These are phyloP conservation scores for Musa balbisiana DNA, from an alignment of 202 grass and related monocot genomes.

Conservation along the genomic window DNA sequence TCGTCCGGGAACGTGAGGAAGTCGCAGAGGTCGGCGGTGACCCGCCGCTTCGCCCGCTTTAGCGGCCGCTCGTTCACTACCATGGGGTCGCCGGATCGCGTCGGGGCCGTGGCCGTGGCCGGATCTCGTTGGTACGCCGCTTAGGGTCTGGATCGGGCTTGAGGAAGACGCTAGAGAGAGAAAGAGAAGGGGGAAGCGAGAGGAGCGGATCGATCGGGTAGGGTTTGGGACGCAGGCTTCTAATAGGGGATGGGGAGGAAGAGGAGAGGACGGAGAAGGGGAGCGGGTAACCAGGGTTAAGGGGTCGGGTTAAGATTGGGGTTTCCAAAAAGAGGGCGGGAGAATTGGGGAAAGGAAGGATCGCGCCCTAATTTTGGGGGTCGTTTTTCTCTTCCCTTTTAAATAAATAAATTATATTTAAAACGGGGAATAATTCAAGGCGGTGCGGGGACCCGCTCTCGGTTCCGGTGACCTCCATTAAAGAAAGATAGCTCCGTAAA, in stretches of 20 bases:
- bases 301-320: constrained; percentile 32
- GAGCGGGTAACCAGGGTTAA: constrained; percentile 44
- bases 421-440: background rate
- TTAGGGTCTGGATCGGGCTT: background rate
- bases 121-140: constrained; percentile 21
- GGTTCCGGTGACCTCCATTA: too few species aligned
- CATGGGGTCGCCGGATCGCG: constrained; percentile 34
- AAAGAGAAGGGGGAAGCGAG: constrained; percentile 6
- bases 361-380: constrained; percentile 17
- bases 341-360: constrained; percentile 41
- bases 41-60: constrained; percentile 65
- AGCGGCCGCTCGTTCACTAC: constrained; percentile 87
- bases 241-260: constrained; percentile 21
- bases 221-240: constrained; percentile 45
- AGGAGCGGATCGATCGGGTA: constrained; percentile 38
- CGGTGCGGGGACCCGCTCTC: background rate
- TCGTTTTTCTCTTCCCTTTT: background rate
- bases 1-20: constrained; percentile 27
- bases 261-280: constrained; percentile 42
- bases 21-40: constrained; percentile 19
- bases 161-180: background rate
- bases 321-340: constrained; percentile 52
- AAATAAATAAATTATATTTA: background rate
- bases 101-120: constrained; percentile 19
- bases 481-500: background rate